Base-by-base conservation (phyloP, 768 basidiomycete genomes). In the Zangia roseola region DNA sequence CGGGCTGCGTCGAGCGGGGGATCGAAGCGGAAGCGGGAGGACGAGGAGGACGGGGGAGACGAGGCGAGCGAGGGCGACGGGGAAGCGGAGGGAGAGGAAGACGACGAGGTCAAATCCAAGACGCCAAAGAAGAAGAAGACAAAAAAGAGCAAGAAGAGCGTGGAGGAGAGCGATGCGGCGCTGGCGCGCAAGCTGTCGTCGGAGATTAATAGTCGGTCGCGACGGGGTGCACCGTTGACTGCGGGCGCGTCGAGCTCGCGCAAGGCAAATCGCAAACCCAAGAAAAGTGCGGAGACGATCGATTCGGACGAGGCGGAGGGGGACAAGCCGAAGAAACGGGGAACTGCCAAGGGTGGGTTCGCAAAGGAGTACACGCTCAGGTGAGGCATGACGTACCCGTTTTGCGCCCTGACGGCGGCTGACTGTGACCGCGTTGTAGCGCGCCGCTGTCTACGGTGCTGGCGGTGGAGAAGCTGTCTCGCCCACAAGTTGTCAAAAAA, bases 401-500 rank as follows among this genome's bases (percentile, higher is more conserved):
- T 25, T 42, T 52, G 43, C 49, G n/a, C 35, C 14, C 41, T 20
- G 30, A 24, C 36, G 48, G 45, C 50, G 2, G 51, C 40, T 43
- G 48, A 50, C 43, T 17, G 28, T 42, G 9, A 14, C 54, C n/a
- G 5, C 43, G 3, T 40, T 38, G 26, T 26, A 94, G 93, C 57
- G 83, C 77, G 55, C 83, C 90, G 16, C 71, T 97, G 21, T 81
- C 88, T 2, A 78, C 78, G 12, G 70, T 97, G 21, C 67, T 91
- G n/a, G 74, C 81, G 19, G 73, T 76, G 33, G 79, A 83, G 20
- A 81, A 78, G 59, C 69, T 94, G 40, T 90, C 92, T 35, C 83
- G 94, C 23, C 91, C 91, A 5, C 91, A 94, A 63, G 87, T 90
- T 35, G 94, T 97, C 40, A 95, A 95, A 66, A 82, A 81, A 47